Evolutionary conservation across 441 rosid species (phyloP), one percentile per base, ranked within the genome.

Genomic region (Cnidoscolus chayamansa): DNA sequence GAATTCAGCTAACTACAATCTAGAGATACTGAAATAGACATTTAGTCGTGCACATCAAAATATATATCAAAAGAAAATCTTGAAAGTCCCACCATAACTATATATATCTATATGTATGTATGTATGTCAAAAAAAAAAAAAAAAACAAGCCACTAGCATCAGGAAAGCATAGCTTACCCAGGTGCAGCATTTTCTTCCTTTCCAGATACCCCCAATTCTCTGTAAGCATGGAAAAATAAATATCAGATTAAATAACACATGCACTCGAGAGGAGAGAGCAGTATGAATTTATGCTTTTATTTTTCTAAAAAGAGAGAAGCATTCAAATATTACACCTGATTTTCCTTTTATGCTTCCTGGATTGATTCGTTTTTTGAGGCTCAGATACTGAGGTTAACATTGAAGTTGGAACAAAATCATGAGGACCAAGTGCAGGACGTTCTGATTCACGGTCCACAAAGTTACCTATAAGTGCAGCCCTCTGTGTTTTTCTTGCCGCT

Each of bases 381-480:
- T 80, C 86, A 70, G 87, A 74, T 57, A 49, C 80, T 16, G 77
- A 65, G 74, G 74, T 20, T 54, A 74, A 68, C 67, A 73, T 55
- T 9, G 84, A 78, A 62, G 73, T 43, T 11, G 87, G 81, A 76
- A 88, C 67, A 68, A 91, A 87, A 84, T 90, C 89, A 54, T 75
- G 78, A 63, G 85, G 84, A 76, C 85, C 82, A 67, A 89, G 87
- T 53, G 87, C 83, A 62, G 97, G 94, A 30, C 97, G 91, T 71
- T 91, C 94, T 12, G 83, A 72, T 74, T 90, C 94, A 57, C 94
- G 81, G 76, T 91, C 98, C 32, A 94, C 98, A 80, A 91, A 94
- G 81, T 91, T 94, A 64, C 89, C 67, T 57, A 87, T 84, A 67
- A 84, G 74, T 63, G 86, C 84, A 43, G 81, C 76, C 73, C 77